Evolutionary conservation across 2,329 filamentous ascomycete genomes (phyloP).

Genomic region (Penicillium sp.): DNA sequence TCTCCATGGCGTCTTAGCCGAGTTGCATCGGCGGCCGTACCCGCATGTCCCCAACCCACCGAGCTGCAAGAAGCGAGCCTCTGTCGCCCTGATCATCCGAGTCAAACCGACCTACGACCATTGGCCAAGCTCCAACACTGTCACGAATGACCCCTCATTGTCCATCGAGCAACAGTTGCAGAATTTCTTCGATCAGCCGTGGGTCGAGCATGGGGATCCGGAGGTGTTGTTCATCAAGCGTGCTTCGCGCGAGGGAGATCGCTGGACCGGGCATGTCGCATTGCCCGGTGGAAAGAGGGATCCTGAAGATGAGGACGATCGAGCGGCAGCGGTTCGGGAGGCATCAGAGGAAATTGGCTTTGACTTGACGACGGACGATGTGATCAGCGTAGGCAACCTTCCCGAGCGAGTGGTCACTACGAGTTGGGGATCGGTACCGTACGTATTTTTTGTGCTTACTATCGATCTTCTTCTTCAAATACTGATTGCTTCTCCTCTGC

Average conservation of each 20-base stretch:
- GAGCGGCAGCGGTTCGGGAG: conserved; percentile 65
- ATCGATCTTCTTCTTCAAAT: background rate
- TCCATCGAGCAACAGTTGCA: conserved; percentile 50
- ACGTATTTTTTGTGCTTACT: background rate
- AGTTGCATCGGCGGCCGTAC: conserved; percentile 43
- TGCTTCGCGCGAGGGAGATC: conserved; percentile 65
- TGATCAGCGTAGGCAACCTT: conserved; percentile 61
- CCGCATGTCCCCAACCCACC: conserved; percentile 52
- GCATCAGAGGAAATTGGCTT: conserved; percentile 69
- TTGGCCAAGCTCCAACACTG: conserved; percentile 49
- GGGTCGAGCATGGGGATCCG: conserved; percentile 67
- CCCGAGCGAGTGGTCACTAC: conserved; percentile 69
- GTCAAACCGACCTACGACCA: conserved; percentile 62
- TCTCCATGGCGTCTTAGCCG: conserved; percentile 38
- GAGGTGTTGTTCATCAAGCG: conserved; percentile 74
- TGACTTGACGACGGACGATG: conserved; percentile 56
- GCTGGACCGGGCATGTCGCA: conserved; percentile 71
- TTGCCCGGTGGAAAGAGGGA: conserved; percentile 70
- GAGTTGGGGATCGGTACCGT: conserved; percentile 68
- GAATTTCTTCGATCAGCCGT: conserved; percentile 65
- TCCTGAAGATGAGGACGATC: conserved; percentile 64
- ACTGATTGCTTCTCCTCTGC: conserved; percentile 23
- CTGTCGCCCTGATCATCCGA: conserved; percentile 67
- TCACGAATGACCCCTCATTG: conserved; percentile 27
- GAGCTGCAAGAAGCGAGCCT: conserved; percentile 62